These are phyloP conservation scores for Trichosanthes truncata DNA, from an alignment of 306 rosid genomes.

Conservation along the genomic window DNA sequence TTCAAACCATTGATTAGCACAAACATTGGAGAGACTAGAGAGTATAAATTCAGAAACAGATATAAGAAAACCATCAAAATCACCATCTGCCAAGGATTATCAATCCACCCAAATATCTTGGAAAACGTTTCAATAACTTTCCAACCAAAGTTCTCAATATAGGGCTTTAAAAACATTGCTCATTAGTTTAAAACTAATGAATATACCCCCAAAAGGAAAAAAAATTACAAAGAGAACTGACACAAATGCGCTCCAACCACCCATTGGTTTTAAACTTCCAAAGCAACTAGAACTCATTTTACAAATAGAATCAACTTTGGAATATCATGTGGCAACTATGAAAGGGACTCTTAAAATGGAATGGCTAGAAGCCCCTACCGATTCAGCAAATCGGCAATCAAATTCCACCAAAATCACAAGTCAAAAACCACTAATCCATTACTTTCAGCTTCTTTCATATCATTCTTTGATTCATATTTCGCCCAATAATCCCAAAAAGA, in stretches of 20 bases:
- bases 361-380: not conserved
- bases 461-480: not conserved
- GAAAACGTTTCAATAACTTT: not conserved
- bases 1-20: not conserved
- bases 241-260: not conserved
- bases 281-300: not conserved
- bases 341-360: not conserved
- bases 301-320: not conserved
- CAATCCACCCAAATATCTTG: not conserved
- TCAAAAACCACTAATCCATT: not conserved
- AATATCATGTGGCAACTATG: not conserved
- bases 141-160: not conserved
- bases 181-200: not conserved
- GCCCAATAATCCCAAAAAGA: not conserved
- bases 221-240: not conserved
- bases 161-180: not conserved
- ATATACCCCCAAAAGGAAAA: not conserved
- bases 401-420: not conserved
- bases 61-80: not conserved
- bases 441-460: not conserved
- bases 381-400: not conserved
- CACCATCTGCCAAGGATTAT: not conserved
- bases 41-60: not conserved
- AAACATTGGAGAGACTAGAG: not conserved
- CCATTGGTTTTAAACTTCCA: not conserved